Evolutionary conservation across 2,329 filamentous ascomycete species (phyloP), one percentile per base, ranked within the genome.

Genomic region (Ceratocystis diversiconidia): DNA sequence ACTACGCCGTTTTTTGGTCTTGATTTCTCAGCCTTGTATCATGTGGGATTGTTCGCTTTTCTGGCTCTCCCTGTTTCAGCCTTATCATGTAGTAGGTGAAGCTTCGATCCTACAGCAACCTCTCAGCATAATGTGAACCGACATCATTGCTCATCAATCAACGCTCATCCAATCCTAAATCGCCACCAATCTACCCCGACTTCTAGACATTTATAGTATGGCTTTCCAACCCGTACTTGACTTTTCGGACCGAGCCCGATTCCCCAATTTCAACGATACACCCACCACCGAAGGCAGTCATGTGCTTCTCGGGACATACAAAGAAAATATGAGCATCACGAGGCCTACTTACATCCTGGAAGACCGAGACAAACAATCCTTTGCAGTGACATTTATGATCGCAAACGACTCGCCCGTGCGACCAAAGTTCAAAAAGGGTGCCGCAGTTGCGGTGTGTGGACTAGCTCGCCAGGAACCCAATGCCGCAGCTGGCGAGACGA

Each of bases 241-340:
- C 67, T 72, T 77, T 65, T 70, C 69, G 61, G 70, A 74, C 71
- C 68, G 68, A 4, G 32, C 66, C 3, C 65, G 69, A 65, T 77
- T 77, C 70, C 75, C 75, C 10, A 69, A 72, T 15, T 76, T 76
- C 62, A 44, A 62, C 66, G 67, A 70, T 65, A 70, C 75, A 60
- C 75, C 74, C 32, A 65, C 64, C 3, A 41, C 65, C 41, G 61
- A 64, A 36, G 46, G 61, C 25, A n/a, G 60, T 61, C 52, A 65
- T 61, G 59, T 48, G 62, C 59, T 69, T 62, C 72, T 80, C 12
- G 78, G 76, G 48, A 75, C 79, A 65, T 72, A 80, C 65, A 76
- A 76, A 67, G 74, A 79, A 68, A 74, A 79, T 71, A 77, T 76
- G 72, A 77, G 79, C 50, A 78, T 81, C 69, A 80, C 74, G 22